Base-by-base conservation (phyloP, 768 basidiomycete species). In the Jaapia argillacea region DNA sequence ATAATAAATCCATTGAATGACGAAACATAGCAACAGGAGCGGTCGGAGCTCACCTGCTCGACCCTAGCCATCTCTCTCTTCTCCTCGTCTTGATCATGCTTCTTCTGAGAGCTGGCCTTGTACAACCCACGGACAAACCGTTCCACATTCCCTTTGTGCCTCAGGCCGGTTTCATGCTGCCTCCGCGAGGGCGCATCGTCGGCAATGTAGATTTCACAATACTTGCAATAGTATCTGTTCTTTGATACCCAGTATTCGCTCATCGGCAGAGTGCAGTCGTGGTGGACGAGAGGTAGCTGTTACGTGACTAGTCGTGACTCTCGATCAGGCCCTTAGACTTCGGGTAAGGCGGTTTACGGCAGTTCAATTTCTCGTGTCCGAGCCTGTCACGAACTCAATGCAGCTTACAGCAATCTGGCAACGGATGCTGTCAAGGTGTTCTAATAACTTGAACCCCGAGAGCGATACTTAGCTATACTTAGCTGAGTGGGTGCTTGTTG, bases 141-240 rank as follows among this genome's bases (percentile, higher is more conserved):
- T 55, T 99, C 94, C 46, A 85, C 78, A 59, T 87, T 96, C 36
- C 94, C 96, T 56, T 93, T 85, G 68, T 99, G 96, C 24, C 87
- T 77, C 36, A 97, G 65, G 33, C 96, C 96, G 50, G 77, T 86
- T 63, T 98, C 96, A 57, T 99, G 96, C 43, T 89, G 89, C 50
- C 77, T 71, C 41, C 87, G 74, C 1, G 94, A 97, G 47, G 96
- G 85, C 6, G 71, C 89, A 70, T 99, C 94, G 65, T 99, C 96
- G 42, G 91, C 77, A 48, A 99, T 97, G 68, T 83, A 97, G 49
- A 90, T 91, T 41, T 91, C 86, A 68, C 96, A 98, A 69, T 97
- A 97, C 59, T 92, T 91, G 80, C 92, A 96, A 58, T 77, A 85
- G 64, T 93, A 94, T 53, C 80, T 84, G 64, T 92, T 91, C 60